Evolutionary conservation across 345 rosid genomes (phyloP), one percentile per base, ranked within the genome.

Genomic region (Bruguiera parviflora): DNA sequence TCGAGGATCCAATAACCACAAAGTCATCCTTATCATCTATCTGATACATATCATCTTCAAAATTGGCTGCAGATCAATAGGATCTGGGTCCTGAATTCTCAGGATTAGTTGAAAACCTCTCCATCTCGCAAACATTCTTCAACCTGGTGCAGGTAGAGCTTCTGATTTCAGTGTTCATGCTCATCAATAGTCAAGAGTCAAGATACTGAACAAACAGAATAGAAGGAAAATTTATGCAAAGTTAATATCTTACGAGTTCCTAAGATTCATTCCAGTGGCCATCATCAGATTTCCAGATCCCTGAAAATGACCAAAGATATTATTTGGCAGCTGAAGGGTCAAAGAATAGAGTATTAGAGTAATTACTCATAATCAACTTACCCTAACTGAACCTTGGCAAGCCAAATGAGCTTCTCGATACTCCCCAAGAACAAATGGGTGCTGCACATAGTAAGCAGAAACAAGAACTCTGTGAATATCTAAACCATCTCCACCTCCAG

Each of bases 11-110:
- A 27, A 77, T 70, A 75, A 77, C 77, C 47, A 80, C 76, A 77
- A 86, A 81, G 82, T 87, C 98, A 78, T 87, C 89, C 64, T 79
- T 82, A 71, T 86, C 91, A 79, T 88, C 93, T 32, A 77, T 77
- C 49, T 67, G 66, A 58, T 70, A 71, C 76, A 71, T 71, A 37
- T 77, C 80, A 58, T 77, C 73, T 67, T 77, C 73, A 56, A 37
- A 56, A 71, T 67, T 58, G 46, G 63, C 61, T 49, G 53, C 69
- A 21, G n/a, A 43, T 76, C 80, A 77, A 16, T 33, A 66, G 66
- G 76, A 62, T 11, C 76, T 71, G 67, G 68, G 19, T 58, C 58
- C 56, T 32, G 76, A 63, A 72, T 66, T 84, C 28, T 83, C 84
- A 55, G 85, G 83, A 64, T 76, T 57, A 35, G 61, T 37, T 28